Conservation (phyloP, 345 rosid genomes). For the Nephelium lappaceum region DNA sequence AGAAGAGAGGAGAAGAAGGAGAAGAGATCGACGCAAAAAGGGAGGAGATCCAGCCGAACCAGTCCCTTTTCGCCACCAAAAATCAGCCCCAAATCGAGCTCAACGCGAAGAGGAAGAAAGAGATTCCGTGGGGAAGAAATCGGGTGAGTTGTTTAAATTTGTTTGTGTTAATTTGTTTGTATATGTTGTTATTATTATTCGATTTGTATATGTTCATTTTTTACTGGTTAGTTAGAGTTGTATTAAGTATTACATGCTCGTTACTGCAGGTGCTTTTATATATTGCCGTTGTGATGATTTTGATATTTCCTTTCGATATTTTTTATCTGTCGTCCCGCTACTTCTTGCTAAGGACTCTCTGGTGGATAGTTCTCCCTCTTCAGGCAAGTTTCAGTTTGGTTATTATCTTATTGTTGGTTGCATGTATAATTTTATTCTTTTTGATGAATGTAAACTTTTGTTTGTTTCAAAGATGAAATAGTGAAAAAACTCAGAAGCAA, state of each 20-base stretch:
- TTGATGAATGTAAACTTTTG: not conserved
- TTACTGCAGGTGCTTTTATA: slow-evolving; percentile 79
- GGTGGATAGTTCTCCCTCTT: slow-evolving; percentile 85
- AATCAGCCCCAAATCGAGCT: too few relatives aligned
- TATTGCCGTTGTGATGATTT: slow-evolving; percentile 57
- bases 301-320: slow-evolving; percentile 86
- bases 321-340: slow-evolving; percentile 81
- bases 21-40: too few relatives aligned
- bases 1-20: too few relatives aligned
- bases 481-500: not conserved
- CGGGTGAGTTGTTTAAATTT: too few relatives aligned
- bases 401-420: slow-evolving; percentile 4
- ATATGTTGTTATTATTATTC: too few relatives aligned
- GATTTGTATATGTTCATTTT: slow-evolving; percentile 26
- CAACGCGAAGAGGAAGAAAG: too few relatives aligned
- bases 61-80: too few relatives aligned
- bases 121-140: too few relatives aligned
- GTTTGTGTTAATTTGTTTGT: too few relatives aligned
- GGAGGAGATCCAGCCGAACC: too few relatives aligned
- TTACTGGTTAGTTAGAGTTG: not conserved
- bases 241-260: slow-evolving; percentile 21
- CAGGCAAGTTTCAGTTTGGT: slow-evolving; percentile 53
- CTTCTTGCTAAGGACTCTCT: slow-evolving; percentile 81
- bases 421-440: slow-evolving; percentile 8
- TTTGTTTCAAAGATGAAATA: not conserved